Evolutionary conservation across 768 basidiomycete genomes (phyloP), one percentile per base, ranked within the genome.

Genomic region (Candolleomyces aberdarensis): DNA sequence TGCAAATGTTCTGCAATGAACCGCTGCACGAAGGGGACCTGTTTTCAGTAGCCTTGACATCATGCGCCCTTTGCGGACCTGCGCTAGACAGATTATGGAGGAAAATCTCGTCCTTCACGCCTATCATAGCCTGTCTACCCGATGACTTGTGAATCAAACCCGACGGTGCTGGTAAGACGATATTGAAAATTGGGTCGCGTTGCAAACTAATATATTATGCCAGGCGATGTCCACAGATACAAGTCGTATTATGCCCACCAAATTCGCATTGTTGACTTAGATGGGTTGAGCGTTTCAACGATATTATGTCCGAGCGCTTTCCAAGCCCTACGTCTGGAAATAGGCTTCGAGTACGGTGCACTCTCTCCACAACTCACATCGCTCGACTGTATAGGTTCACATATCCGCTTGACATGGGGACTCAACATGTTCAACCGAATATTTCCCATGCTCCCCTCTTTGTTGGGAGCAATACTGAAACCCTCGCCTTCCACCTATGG

Each of bases 41-140:
- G 31, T 36, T 55, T n/a, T 36, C 53, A 9, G 11, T 41, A 7
- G 39, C 53, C 6, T n/a, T 55, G 14, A 58, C 63, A 8, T 66
- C 58, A 36, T 32, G 43, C 1, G 49, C 57, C 5, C 61, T 64
- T 43, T 22, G 56, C 9, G 63, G 60, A 20, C 61, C 65, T 2
- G 63, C 61, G 48, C 59, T 64, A 13, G 54, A 63, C 31, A 29
- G 48, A 19, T 50, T 64, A 39, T 66, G 65, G 65, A 19, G 51
- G 15, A 52, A 57, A n/a, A 40, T 66, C 6, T 52, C 54, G 6
- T 58, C 56, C 1, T 40, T 66, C 13, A 43, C 60, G 56, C 65
- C 65, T 32, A 56, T 66, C 17, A 43, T 66, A 3, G 56, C 17
- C 9, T 59, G 64, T 36, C 44, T 66, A 41, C 65, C 65, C n/a